These are phyloP conservation scores for Chrysochromulina tobinii DNA, from an alignment of 78 protist species.

Conservation along the genomic window DNA sequence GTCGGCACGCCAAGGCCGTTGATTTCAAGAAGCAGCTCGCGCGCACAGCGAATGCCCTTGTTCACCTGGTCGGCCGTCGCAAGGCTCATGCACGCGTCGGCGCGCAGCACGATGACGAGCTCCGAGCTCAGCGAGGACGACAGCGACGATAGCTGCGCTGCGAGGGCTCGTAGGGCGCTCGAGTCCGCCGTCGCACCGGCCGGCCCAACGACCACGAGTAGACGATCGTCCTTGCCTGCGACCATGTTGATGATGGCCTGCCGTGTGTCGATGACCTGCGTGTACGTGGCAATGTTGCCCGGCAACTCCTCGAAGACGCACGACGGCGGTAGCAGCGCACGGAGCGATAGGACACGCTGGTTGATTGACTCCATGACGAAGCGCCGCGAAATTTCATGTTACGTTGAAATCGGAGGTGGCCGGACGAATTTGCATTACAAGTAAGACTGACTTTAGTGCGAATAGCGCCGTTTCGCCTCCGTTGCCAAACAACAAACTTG, in stretches of 20 bases:
- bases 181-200: neutral
- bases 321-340: neutral
- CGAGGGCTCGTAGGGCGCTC: neutral
- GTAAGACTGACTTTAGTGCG: too few relatives aligned
- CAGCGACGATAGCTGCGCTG: neutral
- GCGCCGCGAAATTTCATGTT: too few relatives aligned
- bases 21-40: slow-evolving; percentile 6
- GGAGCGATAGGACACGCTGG: neutral
- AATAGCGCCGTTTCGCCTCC: too few relatives aligned
- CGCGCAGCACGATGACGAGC: neutral
- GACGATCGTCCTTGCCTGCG: neutral
- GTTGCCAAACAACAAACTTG: too few relatives aligned
- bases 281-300: neutral
- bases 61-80: slow-evolving; percentile 17
- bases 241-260: neutral
- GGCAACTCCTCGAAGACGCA: neutral
- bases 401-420: too few relatives aligned
- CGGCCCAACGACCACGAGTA: neutral
- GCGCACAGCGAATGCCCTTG: neutral
- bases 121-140: neutral
- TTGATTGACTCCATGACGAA: neutral
- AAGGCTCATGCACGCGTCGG: neutral
- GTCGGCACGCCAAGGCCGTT: slow-evolving; percentile 29
- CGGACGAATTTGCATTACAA: too few relatives aligned
- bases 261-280: neutral